Conservation (phyloP, 805 yeast species). For the Saccharomycopsis selenospora region DNA sequence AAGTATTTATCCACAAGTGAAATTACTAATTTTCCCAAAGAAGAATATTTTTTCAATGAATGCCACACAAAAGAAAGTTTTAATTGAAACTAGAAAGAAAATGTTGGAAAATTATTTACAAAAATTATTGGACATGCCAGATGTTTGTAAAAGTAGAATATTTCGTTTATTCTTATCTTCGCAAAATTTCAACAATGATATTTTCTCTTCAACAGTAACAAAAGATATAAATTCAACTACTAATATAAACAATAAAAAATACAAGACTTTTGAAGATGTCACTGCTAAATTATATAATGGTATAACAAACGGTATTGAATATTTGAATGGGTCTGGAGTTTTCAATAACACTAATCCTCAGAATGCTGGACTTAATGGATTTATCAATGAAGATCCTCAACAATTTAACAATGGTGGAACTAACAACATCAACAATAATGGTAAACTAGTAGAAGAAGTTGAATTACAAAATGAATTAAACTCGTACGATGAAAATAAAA, state of each 20-base stretch:
- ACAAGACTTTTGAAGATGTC: conserved; percentile 22
- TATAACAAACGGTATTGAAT: conserved; percentile 24
- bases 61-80: conserved; percentile 51
- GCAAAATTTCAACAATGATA: conserved; percentile 42
- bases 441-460: conserved; percentile 26
- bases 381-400: not conserved
- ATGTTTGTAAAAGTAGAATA: conserved; percentile 64
- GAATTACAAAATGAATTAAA: conserved; percentile 52
- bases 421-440: not conserved
- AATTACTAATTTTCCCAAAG: conserved; percentile 40
- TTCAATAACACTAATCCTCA: conserved; percentile 11
- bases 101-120: conserved; percentile 59
- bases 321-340: conserved; percentile 17
- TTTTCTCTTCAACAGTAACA: conserved; percentile 3
- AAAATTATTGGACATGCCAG: conserved; percentile 49
- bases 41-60: conserved; percentile 40
- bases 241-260: conserved; percentile 20
- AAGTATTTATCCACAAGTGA: conserved; percentile 42
- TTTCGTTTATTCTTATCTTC: conserved; percentile 75
- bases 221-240: conserved; percentile 7
- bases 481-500: conserved; percentile 32
- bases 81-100: conserved; percentile 56
- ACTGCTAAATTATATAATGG: conserved; percentile 30
- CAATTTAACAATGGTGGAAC: conserved; percentile 2
- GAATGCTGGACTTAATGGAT: conserved; percentile 13